Base-by-base conservation (phyloP, 2,329 filamentous ascomycete genomes). In the Aspergillus awamori region DNA sequence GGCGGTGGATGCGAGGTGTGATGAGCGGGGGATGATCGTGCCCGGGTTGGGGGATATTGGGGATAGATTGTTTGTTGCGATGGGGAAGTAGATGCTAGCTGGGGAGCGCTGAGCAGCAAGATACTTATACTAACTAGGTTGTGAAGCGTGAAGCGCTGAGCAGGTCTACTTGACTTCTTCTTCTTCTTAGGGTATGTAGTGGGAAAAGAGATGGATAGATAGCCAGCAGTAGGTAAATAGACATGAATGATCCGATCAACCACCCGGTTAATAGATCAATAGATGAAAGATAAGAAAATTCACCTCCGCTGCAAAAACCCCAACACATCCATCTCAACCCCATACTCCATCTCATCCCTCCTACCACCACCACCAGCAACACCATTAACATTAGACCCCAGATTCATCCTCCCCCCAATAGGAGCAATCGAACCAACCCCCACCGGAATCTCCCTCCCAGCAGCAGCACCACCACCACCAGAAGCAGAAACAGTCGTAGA, bases 31-130 rank as follows among this genome's bases (percentile, higher is more conserved):
- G 8, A 97, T 97, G 93, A 88, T 97, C 65, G 90, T 89, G 80
- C 93, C 93, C 0, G 94, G 94, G 0, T 72, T 97, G 65, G 94
- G 93, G 1, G 94, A 97, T 78, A 88, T 97, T 60, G 94, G 94
- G 1, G 94, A 98, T 79, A 82, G 94, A 53, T 76, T 98, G 77
- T 97, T 94, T 78, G 80, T 96, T 79, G 96, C 93, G 0, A 85
- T 94, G 75, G 93, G 93, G 22, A 97, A 96, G 76, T 96, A 74
- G 15, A 22, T 13, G 36, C 17, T 26, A 52, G 17, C 49, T 13
- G n/a, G 2, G n/a, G 15, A 8, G 22, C 22, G 51, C 51, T 20
- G 15, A 26, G 26, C 26, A 26, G 26, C 26, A 26, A 4, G 4
- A 5, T 26, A 26, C 26, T 26, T 26, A 33, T 33, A 10, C 15